Conservation (phyloP, 2,329 filamentous ascomycete species). For the Sclerotinia sclerotiorum region DNA sequence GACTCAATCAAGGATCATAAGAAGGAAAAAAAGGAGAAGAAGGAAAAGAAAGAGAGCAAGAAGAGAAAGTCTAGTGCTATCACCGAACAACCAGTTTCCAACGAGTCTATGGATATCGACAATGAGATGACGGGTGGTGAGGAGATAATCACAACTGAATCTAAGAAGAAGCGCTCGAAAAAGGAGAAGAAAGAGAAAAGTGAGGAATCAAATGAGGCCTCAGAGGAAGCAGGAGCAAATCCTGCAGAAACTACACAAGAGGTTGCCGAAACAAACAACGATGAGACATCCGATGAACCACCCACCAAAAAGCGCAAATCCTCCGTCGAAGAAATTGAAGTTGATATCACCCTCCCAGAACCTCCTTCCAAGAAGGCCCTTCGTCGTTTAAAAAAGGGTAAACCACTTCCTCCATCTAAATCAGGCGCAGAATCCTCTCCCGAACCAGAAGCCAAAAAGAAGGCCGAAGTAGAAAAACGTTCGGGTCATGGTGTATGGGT, state of each 20-base stretch:
- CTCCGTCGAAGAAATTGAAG: constrained; percentile 71
- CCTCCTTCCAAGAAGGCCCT: constrained; percentile 93
- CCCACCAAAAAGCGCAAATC: constrained; percentile 67
- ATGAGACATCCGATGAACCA: constrained; percentile 26
- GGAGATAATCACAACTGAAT: not conserved
- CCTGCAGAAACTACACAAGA: not conserved
- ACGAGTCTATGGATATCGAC: constrained; percentile 14
- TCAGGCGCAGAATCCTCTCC: constrained; percentile 43
- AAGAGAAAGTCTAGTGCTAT: constrained; percentile 30
- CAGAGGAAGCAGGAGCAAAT: not conserved
- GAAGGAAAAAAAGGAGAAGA: constrained; percentile 15
- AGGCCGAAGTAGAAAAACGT: constrained; percentile 53
- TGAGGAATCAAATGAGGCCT: not conserved
- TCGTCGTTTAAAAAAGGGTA: constrained; percentile 84
- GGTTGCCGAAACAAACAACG: constrained; percentile 10
- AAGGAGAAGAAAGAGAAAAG: constrained; percentile 20
- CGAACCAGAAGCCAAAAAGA: constrained; percentile 45
- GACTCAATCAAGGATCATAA: not conserved
- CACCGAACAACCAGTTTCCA: constrained; percentile 14
- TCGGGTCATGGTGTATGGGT: constrained; percentile 92
- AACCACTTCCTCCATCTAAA: constrained; percentile 51
- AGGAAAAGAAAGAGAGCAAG: constrained; percentile 24
- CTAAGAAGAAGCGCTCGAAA: constrained; percentile 28
- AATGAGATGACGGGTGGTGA: constrained; percentile 8
- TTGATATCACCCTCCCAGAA: constrained; percentile 85